These are phyloP conservation scores for Rhizopus arrhizus DNA, from an alignment of 371 early-diverging fungal species.

Conservation along the genomic window DNA sequence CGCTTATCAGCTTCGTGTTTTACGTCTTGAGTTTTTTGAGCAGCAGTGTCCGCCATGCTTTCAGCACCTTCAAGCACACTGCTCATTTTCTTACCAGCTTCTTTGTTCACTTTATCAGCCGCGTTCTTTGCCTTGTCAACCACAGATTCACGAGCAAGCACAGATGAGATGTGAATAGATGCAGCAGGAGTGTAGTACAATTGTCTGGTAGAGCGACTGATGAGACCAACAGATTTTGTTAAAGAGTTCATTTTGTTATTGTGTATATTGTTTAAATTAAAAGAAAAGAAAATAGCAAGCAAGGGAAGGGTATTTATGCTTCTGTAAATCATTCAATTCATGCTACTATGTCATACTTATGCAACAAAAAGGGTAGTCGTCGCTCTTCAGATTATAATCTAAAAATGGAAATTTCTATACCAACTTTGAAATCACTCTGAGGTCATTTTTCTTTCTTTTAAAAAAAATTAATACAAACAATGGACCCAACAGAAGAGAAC, in stretches of 20 bases:
- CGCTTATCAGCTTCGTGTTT: constrained; percentile 12
- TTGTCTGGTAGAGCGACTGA: constrained; percentile 16
- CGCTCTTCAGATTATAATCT: background rate
- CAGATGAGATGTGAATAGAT: constrained; percentile 14
- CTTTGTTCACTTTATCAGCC: constrained; percentile 26
- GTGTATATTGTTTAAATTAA: background rate
- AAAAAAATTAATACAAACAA: background rate
- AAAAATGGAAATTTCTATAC: background rate
- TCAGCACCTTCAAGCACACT: constrained; percentile 20
- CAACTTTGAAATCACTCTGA: constrained; percentile 1
- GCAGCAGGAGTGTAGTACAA: constrained; percentile 21
- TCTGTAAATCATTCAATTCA: constrained; percentile 3
- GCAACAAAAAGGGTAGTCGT: background rate
- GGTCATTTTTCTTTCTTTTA: background rate
- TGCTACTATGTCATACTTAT: constrained; percentile 13
- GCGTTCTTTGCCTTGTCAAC: constrained; percentile 31
- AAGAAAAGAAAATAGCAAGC: background rate
- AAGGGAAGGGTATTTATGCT: constrained; percentile 9
- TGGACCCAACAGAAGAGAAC: background rate
- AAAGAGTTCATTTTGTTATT: constrained; percentile 11
- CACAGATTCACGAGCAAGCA: constrained; percentile 20
- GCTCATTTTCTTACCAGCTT: constrained; percentile 18
- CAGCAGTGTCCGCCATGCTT: constrained; percentile 11
- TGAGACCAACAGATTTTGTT: constrained; percentile 16
- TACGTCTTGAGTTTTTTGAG: constrained; percentile 9